Evolutionary conservation across 306 rosid genomes (phyloP), one percentile per base, ranked within the genome.

Genomic region (Lithocarpus polystachyus): DNA sequence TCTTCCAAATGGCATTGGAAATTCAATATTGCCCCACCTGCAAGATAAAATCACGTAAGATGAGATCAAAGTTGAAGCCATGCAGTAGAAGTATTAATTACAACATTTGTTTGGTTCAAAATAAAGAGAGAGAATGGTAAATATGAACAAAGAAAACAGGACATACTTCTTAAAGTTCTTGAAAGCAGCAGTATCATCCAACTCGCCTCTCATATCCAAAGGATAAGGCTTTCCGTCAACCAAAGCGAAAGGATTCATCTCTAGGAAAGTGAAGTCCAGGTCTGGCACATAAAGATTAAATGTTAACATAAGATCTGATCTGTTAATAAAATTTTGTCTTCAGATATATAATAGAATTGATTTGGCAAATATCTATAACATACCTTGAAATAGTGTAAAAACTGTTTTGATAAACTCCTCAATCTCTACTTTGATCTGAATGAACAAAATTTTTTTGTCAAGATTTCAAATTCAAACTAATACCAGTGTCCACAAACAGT

Each of bases 131-230:
- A 79, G 20, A 40, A 40, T 68, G 55, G 65, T 64, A 72, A 68
- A 12, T 53, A 67, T 61, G 20, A 62, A 74, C 71, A 23, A 80
- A 67, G 48, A 68, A 84, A 82, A 65, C 26, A 68, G 57, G 33
- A 74, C 84, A 59, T 70, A 94, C 99, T 91, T 94, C 79, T 94
- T 94, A 92, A 94, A 94, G 87, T 94, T 94, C 89, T 92, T 94
- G 94, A 94, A 94, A 76, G 91, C 89, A 77, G 97, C 97, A 70
- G 99, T 94, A 84, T 92, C 99, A 79, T 94, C 99, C 35, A 94
- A 83, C 85, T 94, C 97, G 82, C 99, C 97, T 89, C 99, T 94
- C 99, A 94, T 94, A 87, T 94, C 97, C 89, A 94, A 87, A 82
- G 99, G 99, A 91, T 89, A 94, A 64, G 99, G 97, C 91, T 92